Evolutionary conservation across 2,329 filamentous ascomycete species (phyloP), one percentile per base, ranked within the genome.

Genomic region (Verticillium longisporum): DNA sequence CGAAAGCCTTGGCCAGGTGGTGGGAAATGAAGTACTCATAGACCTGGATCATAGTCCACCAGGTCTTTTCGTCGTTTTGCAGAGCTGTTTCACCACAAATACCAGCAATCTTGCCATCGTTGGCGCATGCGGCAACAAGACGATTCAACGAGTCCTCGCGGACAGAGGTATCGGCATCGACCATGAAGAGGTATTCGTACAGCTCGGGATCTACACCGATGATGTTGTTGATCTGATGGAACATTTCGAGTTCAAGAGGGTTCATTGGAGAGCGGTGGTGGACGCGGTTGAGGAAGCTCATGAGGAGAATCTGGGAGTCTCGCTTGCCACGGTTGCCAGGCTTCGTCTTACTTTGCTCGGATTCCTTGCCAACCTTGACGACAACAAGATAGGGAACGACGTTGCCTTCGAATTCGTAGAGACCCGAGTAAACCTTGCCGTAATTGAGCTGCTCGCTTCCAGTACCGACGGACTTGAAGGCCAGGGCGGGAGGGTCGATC

Each of bases 11-110:
- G 60, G 95, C 83, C 73, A 99, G 79, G 76, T 99, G 90, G 82
- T 99, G 95, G 34, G 95, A 98, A 72, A 99, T 99, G 75, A 93
- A 99, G 81, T 99, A 99, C 75, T 99, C 95, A 78, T 99, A 99
- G 66, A 99, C 95, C 75, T 99, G 95, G 70, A 99, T 99, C 95
- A 99, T 99, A 13, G 95, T 99, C 91, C 92, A 97, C 92, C 93
- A 98, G 69, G 88, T 93, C 67, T 88, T 85, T 69, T 97, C 92
- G 74, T 97, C 94, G 70, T 99, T 99, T 73, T 97, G 91, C 70
- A 99, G 81, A 74, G 89, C 95, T 1, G 95, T 99, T 75, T 99
- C 95, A 72, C 95, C 95, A 73, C 95, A 99, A 64, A 98, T 97
- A 77, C 94, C 95, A 31, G 91, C 92, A 78, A 99, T 97, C 79